These are phyloP conservation scores for Inga leiocalycina DNA, from an alignment of 306 rosid genomes.

Conservation along the genomic window DNA sequence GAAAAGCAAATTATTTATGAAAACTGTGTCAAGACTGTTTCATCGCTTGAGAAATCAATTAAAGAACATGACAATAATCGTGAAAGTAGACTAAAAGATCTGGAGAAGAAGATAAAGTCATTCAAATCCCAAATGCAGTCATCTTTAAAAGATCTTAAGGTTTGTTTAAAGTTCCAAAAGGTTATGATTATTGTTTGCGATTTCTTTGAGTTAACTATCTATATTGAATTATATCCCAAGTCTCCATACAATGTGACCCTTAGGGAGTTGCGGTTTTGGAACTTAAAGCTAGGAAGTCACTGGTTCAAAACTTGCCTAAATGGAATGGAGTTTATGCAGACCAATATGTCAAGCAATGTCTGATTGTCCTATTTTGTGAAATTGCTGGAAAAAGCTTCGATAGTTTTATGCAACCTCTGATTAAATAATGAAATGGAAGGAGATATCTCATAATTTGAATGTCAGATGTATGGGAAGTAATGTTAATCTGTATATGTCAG, in stretches of 20 bases:
- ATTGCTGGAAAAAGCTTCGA: neutral
- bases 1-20: constrained; percentile 64
- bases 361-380: neutral
- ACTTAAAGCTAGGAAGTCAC: neutral
- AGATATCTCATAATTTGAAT: neutral
- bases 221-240: constrained; percentile 11
- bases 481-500: neutral
- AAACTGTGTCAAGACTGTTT: constrained; percentile 64
- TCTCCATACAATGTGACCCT: neutral
- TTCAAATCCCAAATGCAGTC: constrained; percentile 83
- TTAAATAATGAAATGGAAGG: neutral
- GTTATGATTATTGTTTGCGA: constrained; percentile 1
- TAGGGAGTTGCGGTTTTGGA: neutral
- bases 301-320: neutral
- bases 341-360: neutral
- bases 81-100: constrained; percentile 74
- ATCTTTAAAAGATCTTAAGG: constrained; percentile 82
- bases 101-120: constrained; percentile 80
- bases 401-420: neutral
- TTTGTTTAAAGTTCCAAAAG: constrained; percentile 34
- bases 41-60: constrained; percentile 79
- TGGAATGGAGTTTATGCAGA: neutral
- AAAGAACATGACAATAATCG: constrained; percentile 80
- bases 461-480: neutral
- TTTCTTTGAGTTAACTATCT: constrained; percentile 23